Evolutionary conservation across 2,329 filamentous ascomycete genomes (phyloP).

Genomic region (Madurella fahalii): DNA sequence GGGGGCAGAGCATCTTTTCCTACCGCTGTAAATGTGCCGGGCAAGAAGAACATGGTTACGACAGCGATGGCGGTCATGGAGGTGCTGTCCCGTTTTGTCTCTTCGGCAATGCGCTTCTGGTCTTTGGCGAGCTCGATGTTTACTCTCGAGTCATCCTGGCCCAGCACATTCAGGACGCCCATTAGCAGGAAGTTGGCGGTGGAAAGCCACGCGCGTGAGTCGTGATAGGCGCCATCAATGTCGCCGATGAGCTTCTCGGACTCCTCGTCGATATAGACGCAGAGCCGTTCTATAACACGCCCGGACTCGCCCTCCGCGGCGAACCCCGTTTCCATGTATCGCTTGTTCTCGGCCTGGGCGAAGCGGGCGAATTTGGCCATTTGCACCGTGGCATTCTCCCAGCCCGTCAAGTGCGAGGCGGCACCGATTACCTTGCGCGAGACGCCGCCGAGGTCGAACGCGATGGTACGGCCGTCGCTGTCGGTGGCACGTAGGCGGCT

Average conservation of each 20-base stretch:
- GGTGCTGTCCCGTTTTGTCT: constrained; percentile 19
- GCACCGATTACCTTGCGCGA: constrained; percentile 4
- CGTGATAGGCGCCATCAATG: background rate
- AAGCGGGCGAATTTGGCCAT: constrained; percentile 8
- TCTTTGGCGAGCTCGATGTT: constrained; percentile 6
- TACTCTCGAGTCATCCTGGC: constrained; percentile 4
- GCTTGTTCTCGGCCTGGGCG: constrained; percentile 1
- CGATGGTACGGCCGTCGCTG: background rate
- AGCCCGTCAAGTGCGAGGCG: constrained; percentile 12
- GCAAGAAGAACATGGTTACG: background rate
- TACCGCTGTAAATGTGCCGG: background rate
- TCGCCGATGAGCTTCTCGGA: background rate
- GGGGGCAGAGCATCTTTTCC: background rate
- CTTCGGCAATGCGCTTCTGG: constrained; percentile 17
- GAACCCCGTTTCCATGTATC: background rate
- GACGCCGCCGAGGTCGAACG: constrained; percentile 2
- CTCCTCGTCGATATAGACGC: background rate
- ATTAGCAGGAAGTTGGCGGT: constrained; percentile 7
- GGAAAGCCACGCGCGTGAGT: constrained; percentile 4
- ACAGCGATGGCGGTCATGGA: background rate
- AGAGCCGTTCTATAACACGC: background rate
- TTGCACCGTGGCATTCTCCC: constrained; percentile 9
- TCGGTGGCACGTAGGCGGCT: constrained; percentile 8
- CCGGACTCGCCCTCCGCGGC: background rate
- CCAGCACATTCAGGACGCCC: constrained; percentile 8